These are phyloP conservation scores for Capsella rubella DNA, from an alignment of 441 rosid genomes.

Conservation along the genomic window DNA sequence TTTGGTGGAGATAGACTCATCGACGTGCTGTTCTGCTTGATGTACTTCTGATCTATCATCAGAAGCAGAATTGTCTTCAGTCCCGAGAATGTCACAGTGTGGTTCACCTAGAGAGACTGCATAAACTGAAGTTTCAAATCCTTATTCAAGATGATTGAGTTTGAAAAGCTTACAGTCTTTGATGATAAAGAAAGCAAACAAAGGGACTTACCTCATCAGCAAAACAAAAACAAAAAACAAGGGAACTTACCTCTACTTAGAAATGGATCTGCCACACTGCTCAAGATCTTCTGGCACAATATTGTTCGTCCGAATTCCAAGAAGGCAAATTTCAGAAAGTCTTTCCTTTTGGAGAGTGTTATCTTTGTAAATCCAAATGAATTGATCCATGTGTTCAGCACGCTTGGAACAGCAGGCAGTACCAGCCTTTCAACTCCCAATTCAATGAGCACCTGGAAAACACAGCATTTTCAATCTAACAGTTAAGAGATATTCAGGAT, in stretches of 20 bases:
- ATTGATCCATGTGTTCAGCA: slow-evolving; percentile 71
- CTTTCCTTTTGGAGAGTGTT: slow-evolving; percentile 55
- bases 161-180: neutral
- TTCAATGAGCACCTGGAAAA: slow-evolving; percentile 67
- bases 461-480: slow-evolving; percentile 10
- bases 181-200: slow-evolving; percentile 21
- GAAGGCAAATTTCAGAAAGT: slow-evolving; percentile 60
- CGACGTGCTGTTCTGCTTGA: slow-evolving; percentile 44
- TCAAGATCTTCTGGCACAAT: slow-evolving; percentile 71
- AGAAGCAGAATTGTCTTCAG: slow-evolving; percentile 41
- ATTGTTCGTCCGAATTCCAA: slow-evolving; percentile 75
- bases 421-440: slow-evolving; percentile 78
- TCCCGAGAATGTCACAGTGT: slow-evolving; percentile 38
- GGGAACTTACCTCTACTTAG: slow-evolving; percentile 47
- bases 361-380: slow-evolving; percentile 82
- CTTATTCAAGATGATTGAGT: slow-evolving; percentile 16
- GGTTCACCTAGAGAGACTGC: slow-evolving; percentile 50
- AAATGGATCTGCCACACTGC: slow-evolving; percentile 40
- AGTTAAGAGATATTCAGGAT: slow-evolving; percentile 15
- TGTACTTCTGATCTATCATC: slow-evolving; percentile 51
- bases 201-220: neutral
- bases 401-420: slow-evolving; percentile 79
- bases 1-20: slow-evolving; percentile 45
- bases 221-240: neutral
- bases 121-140: slow-evolving; percentile 14